phyloP scores from a whole-genome alignment of 768 basidiomycete species.

The Agrocybe pediades region DNA sequence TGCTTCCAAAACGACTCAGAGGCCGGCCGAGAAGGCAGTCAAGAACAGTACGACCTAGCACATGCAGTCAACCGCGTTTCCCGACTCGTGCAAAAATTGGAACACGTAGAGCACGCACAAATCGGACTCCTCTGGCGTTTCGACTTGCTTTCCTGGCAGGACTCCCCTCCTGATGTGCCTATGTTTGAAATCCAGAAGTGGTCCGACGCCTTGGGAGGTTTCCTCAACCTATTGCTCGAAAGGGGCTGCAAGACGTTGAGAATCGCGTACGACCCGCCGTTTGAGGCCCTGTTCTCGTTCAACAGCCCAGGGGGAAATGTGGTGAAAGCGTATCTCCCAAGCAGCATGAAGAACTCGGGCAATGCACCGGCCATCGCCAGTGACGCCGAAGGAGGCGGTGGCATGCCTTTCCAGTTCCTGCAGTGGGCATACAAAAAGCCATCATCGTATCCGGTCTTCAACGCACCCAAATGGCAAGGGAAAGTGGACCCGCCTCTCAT shows the following conservation, averaged over 20 bases:
- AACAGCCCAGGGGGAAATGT: no score
- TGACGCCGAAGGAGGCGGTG: slow-evolving; percentile 12
- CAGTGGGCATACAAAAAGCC: no score
- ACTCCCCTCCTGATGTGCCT: slow-evolving; percentile 8
- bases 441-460: no score
- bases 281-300: slow-evolving; percentile 16
- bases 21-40: slow-evolving; percentile 14
- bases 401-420: slow-evolving; percentile 2
- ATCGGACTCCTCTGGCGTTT: slow-evolving; percentile 23
- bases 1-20: slow-evolving; percentile 22
- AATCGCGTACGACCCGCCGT: slow-evolving; percentile 18
- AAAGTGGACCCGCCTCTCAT: slow-evolving; percentile 8
- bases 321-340: no score
- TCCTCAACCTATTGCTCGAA: slow-evolving; percentile 19
- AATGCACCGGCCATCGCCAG: no score
- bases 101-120: slow-evolving; percentile 11
- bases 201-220: slow-evolving; percentile 12
- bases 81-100: slow-evolving; percentile 13
- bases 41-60: slow-evolving; percentile 16
- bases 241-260: slow-evolving; percentile 18
- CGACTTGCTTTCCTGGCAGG: slow-evolving; percentile 13
- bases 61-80: slow-evolving; percentile 17
- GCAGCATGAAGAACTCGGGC: no score
- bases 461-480: no score
- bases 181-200: slow-evolving; percentile 18